Evolutionary conservation across 2,329 filamentous ascomycete species (phyloP).

Genomic region (Pseudocercospora musae): DNA sequence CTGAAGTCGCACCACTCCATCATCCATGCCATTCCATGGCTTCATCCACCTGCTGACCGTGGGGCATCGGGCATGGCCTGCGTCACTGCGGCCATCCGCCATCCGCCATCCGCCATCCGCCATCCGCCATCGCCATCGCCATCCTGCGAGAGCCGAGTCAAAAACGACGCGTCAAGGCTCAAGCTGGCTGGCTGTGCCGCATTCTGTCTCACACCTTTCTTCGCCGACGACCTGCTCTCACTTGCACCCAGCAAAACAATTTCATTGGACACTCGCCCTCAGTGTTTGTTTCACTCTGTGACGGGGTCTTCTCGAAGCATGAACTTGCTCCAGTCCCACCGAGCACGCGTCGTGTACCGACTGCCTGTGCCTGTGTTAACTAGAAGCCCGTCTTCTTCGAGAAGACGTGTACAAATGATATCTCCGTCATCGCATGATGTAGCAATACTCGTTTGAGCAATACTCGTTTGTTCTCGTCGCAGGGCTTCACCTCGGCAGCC

Average conservation of each 20-base stretch:
- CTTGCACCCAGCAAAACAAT: too few species aligned
- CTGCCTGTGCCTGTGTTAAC: constrained; percentile 12
- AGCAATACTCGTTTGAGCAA: too few species aligned
- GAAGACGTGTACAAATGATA: constrained; percentile 12
- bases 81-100: background rate
- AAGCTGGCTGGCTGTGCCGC: background rate
- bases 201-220: background rate
- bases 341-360: constrained; percentile 2
- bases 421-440: background rate
- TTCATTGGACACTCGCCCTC: background rate
- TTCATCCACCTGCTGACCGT: constrained; percentile 9
- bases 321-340: background rate
- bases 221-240: background rate
- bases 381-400: constrained; percentile 20
- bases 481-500: background rate
- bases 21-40: too few species aligned
- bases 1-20: constrained; percentile 14
- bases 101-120: too few species aligned
- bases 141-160: constrained; percentile 15
- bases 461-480: background rate
- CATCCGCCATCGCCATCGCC: too few species aligned
- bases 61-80: too few species aligned
- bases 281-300: constrained; percentile 27
- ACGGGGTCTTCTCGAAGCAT: constrained; percentile 16
- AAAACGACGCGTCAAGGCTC: constrained; percentile 17